phyloP scores from a whole-genome alignment of 139 green algal genomes.

The Bryopsis sp. region DNA sequence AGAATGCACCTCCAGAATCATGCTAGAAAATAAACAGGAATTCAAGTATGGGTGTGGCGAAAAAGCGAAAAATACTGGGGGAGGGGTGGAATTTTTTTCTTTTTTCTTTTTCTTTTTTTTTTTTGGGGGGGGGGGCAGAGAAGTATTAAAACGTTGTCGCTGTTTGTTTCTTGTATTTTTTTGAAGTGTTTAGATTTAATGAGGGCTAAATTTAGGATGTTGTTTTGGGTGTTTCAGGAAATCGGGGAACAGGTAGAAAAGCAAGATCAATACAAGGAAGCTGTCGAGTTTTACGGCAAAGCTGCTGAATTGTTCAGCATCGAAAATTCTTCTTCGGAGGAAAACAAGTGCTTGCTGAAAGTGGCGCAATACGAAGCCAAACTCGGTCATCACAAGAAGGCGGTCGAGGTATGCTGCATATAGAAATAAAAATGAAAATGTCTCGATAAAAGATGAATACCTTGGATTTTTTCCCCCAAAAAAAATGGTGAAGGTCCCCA shows the following conservation, averaged over 20 bases:
- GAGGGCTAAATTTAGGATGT: not conserved
- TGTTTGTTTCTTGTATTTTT: conserved; percentile 5
- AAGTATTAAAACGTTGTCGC: not conserved
- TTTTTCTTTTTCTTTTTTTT: no score
- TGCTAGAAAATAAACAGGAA: no score
- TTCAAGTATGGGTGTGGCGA: no score
- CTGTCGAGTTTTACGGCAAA: conserved; percentile 67
- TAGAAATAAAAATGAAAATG: not conserved
- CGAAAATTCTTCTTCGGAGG: conserved; percentile 64
- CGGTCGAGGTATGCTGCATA: conserved; percentile 6
- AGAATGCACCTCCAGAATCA: no score
- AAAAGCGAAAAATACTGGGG: no score
- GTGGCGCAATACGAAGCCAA: conserved; percentile 29
- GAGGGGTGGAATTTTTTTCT: no score
- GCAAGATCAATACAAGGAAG: conserved; percentile 55
- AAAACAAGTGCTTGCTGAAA: conserved; percentile 74
- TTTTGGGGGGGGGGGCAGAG: no score
- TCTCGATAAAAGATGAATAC: no score
- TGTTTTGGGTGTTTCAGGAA: conserved; percentile 36
- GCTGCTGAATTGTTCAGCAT: conserved; percentile 80
- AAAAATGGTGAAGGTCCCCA: no score
- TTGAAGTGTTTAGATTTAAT: conserved; percentile 15
- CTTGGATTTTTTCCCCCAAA: no score
- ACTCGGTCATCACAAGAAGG: not conserved
- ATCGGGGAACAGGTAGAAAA: conserved; percentile 82